Conservation (phyloP, 495 filamentous ascomycete species). For the Hamigera avellanea region DNA sequence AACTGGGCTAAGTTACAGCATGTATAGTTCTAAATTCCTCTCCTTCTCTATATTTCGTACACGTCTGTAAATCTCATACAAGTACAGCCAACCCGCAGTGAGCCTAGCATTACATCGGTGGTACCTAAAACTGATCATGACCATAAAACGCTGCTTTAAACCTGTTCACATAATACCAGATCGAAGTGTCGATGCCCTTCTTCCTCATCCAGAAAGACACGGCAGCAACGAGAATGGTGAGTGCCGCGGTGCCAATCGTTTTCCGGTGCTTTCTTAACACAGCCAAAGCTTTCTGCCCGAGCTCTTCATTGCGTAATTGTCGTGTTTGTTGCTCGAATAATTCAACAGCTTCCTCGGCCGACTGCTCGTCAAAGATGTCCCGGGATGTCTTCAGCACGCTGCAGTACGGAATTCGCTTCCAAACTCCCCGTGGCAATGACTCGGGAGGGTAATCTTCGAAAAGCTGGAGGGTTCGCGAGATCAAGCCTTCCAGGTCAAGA, state of each 20-base stretch:
- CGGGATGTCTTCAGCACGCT: slow-evolving; percentile 81
- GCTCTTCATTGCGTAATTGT: slow-evolving; percentile 54
- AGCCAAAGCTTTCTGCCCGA: slow-evolving; percentile 37
- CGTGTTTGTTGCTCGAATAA: slow-evolving; percentile 58
- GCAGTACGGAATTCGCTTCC: slow-evolving; percentile 56
- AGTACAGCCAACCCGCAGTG: too few relatives aligned
- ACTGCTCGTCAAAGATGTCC: slow-evolving; percentile 31
- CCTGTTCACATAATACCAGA: slow-evolving; percentile 25
- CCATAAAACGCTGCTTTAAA: slow-evolving; percentile 12
- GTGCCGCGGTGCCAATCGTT: slow-evolving; percentile 42
- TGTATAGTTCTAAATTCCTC: too few relatives aligned
- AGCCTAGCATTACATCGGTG: background rate
- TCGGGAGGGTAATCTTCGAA: slow-evolving; percentile 63
- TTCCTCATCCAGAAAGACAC: slow-evolving; percentile 41
- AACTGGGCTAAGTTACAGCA: too few relatives aligned
- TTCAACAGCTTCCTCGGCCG: slow-evolving; percentile 45
- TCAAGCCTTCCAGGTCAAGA: slow-evolving; percentile 71
- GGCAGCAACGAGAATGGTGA: slow-evolving; percentile 53
- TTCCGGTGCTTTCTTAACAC: slow-evolving; percentile 48
- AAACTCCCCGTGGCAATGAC: slow-evolving; percentile 46
- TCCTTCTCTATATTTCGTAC: too few relatives aligned
- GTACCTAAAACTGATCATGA: background rate
- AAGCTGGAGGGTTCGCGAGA: slow-evolving; percentile 49
- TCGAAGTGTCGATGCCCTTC: slow-evolving; percentile 29
- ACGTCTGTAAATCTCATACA: too few relatives aligned